Evolutionary conservation across 2,329 filamentous ascomycete species (phyloP).

Genomic region (Ophiostoma novo-ulmi): DNA sequence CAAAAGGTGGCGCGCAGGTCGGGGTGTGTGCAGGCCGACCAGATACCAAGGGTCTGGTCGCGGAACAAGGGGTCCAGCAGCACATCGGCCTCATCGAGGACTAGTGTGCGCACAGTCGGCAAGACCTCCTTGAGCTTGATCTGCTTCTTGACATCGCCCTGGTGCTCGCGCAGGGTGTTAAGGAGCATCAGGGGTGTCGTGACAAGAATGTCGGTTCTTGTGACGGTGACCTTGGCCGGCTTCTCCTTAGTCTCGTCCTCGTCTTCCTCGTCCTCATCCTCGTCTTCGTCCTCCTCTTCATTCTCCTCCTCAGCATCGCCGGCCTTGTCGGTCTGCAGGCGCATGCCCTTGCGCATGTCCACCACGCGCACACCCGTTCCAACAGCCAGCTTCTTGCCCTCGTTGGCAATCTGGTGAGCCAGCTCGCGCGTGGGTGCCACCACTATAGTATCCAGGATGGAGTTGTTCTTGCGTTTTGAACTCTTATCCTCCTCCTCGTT

Average conservation of each 20-base stretch:
- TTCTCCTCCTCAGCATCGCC: constrained; percentile 36
- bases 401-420: constrained; percentile 73
- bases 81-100: constrained; percentile 93
- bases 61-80: constrained; percentile 86
- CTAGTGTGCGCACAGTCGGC: constrained; percentile 64
- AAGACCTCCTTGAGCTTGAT: constrained; percentile 42
- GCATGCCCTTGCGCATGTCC: constrained; percentile 81
- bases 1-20: constrained; percentile 74
- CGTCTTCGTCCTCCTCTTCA: constrained; percentile 27
- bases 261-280: constrained; percentile 37
- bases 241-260: constrained; percentile 12
- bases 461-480: constrained; percentile 35
- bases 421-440: constrained; percentile 75
- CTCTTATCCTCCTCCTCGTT: constrained; percentile 35
- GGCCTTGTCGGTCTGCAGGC: constrained; percentile 42
- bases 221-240: constrained; percentile 35
- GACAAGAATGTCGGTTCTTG: constrained; percentile 73
- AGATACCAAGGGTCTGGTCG: constrained; percentile 79
- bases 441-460: constrained; percentile 61
- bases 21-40: constrained; percentile 68
- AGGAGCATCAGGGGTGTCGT: constrained; percentile 75
- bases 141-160: constrained; percentile 30
- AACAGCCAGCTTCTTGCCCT: constrained; percentile 68
- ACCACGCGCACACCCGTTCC: constrained; percentile 75
- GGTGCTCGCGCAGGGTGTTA: constrained; percentile 56